Base-by-base conservation (phyloP, 2,329 filamentous ascomycete species). In the Beauveria brongniartii region DNA sequence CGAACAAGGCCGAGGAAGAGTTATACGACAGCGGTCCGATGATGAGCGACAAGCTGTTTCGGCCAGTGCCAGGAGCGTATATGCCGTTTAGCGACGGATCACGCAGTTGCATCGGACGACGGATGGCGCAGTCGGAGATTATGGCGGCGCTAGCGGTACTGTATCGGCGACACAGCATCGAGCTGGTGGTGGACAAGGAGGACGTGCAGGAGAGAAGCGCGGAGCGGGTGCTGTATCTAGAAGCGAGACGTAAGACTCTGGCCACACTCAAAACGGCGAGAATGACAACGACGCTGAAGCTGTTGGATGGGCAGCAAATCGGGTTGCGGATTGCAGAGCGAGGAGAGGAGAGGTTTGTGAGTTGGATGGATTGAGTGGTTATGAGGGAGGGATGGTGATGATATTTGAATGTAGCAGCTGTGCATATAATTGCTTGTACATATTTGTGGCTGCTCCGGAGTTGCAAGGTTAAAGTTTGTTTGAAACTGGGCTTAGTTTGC, bases 261-360 rank as follows among this genome's bases (percentile, higher is more conserved):
- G 70, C 75, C 56, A 77, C 82, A 58, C 69, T 91, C 54, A 73
- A 72, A 61, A 74, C 77, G 37, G 85, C 88, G 66, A 79, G 75
- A 30, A 82, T 82, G n/a, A 73, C 90, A 61, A 79, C 93, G 63
- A 92, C 90, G 63, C 75, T 93, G 65, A 89, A 91, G 74, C 77
- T 93, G 72, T 79, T 85, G 34, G 79, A 75, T n/a, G 76, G 73
- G 24, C 75, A 76, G 6, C 76, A 81, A 59, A 83, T 93, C 40
- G 86, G 87, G 0, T 75, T 93, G 46, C 75, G 88, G 64, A 73
- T 93, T 65, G 86, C 90, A 10, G 84, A 76, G 74, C 83, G 87
- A 65, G 89, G 89, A 0, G 74, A 82, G 64, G 90, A 92, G 78
- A 81, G 81, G 67, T 92, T 92, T 73, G 74, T 9, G 14, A 30